Percentiles rank a stretch among this genome's conserved stretches.
These are phyloP conservation scores for Acacia pycnantha DNA, from an alignment of 331 rosid species.

Conservation along the genomic window DNA sequence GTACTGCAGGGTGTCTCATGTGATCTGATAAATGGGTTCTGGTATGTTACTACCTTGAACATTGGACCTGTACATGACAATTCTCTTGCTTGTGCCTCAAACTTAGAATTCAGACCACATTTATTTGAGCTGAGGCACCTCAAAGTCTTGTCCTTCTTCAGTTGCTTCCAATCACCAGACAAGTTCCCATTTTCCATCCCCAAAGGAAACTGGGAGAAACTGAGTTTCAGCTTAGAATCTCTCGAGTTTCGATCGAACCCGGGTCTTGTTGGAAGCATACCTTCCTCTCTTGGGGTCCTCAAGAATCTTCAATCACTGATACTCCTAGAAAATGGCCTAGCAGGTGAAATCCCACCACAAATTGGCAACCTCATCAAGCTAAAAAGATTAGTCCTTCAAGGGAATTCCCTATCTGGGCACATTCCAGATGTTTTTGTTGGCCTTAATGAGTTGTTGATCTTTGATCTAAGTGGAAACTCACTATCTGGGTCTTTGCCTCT, in stretches of 20 bases:
- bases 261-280: slow-evolving; percentile 65
- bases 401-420: slow-evolving; percentile 53
- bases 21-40: slow-evolving; percentile 73
- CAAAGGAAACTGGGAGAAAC: slow-evolving; percentile 60
- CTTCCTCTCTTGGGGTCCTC: slow-evolving; percentile 52
- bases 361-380: slow-evolving; percentile 58
- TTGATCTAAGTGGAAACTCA: slow-evolving; percentile 75
- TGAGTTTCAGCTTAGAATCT: slow-evolving; percentile 61
- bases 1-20: slow-evolving; percentile 86
- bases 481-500: slow-evolving; percentile 67
- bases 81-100: slow-evolving; percentile 60
- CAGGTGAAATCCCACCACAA: slow-evolving; percentile 59
- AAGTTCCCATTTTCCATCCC: slow-evolving; percentile 54
- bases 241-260: slow-evolving; percentile 77
- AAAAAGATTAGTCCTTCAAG: slow-evolving; percentile 65
- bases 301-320: slow-evolving; percentile 75
- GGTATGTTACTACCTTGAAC: slow-evolving; percentile 74
- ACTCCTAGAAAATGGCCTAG: slow-evolving; percentile 57
- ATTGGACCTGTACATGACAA: slow-evolving; percentile 90
- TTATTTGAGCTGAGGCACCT: slow-evolving; percentile 71
- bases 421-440: slow-evolving; percentile 55
- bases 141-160: slow-evolving; percentile 66
- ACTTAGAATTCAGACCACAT: slow-evolving; percentile 50
- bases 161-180: slow-evolving; percentile 56
- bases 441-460: slow-evolving; percentile 52